Evolutionary conservation across 2,329 filamentous ascomycete species (phyloP).

Genomic region (Penicillium sp.): DNA sequence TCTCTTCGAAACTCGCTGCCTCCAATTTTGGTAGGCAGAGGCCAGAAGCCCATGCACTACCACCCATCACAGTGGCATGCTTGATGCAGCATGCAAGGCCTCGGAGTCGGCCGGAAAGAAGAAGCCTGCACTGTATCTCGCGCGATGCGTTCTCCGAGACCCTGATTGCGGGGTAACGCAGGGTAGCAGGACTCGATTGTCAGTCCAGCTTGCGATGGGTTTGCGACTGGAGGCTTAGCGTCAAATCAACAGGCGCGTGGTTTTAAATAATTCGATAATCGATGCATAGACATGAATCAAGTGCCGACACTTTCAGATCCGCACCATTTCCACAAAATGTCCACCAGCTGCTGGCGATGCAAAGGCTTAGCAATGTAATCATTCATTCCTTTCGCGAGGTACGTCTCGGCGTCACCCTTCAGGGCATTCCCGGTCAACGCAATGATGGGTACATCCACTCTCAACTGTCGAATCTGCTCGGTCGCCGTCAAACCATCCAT

Average conservation of each 20-base stretch:
- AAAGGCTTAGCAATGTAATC: constrained; percentile 64
- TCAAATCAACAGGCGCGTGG: background rate
- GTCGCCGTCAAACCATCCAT: constrained; percentile 56
- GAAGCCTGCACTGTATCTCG: background rate
- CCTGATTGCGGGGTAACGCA: background rate
- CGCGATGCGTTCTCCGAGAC: background rate
- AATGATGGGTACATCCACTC: constrained; percentile 56
- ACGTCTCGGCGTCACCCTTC: constrained; percentile 61
- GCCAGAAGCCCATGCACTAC: background rate
- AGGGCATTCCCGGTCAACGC: constrained; percentile 64
- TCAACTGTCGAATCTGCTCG: constrained; percentile 48
- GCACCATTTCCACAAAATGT: constrained; percentile 50
- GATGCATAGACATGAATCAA: background rate
- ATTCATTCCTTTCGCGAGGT: constrained; percentile 61
- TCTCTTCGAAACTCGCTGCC: background rate
- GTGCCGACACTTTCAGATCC: constrained; percentile 26
- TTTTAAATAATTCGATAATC: background rate
- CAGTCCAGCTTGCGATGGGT: background rate
- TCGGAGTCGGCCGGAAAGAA: background rate
- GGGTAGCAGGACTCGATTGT: background rate
- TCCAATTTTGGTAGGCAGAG: background rate
- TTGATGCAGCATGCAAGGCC: background rate
- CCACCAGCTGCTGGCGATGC: constrained; percentile 55
- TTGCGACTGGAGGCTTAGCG: background rate
- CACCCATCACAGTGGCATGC: background rate